Evolutionary conservation across 1,139 yeast species (phyloP), one percentile per base, ranked within the genome.

Genomic region (Debaryomycetaceae sp.): DNA sequence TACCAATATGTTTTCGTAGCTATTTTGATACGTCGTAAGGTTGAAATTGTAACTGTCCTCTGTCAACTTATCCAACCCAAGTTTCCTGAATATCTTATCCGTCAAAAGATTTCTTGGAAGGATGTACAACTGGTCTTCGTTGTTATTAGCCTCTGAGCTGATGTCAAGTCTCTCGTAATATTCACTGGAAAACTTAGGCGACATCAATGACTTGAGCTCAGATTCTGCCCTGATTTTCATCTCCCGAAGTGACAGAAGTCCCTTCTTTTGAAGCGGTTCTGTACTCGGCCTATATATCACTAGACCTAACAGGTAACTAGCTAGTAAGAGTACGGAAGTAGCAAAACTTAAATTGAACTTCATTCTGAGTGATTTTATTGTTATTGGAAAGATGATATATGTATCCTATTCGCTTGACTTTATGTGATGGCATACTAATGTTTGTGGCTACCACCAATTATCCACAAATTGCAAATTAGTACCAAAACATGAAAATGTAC

Each of bases 81-180:
- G 45, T 7, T 56, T 52, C 31, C 49, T 45, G 41, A 58, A 55
- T 29, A 55, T 52, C 5, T 55, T 55, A 1, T 52, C 40, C 29
- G 42, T 55, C 40, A 66, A 55, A 11, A 64, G 49, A 33, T 53
- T 56, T 31, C 54, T 51, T 0, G 69, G 68, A 22, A 66, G 45
- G 9, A 65, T 53, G 8, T 56, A 37, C 22, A 63, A 45, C 22
- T 54, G 55, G 13, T 52, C 51, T 8, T 41, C 42, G 20, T 34
- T n/a, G 9, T 6, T 9, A 34, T 23, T 36, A 23, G 9, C 11
- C 11, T 27, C 44, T 7, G 37, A 36, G 17, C 29, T 22, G 1
- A 8, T 22, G 8, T 39, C 37, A n/a, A 39, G 24, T 7, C 4
- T 24, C 13, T 11, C 13, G 37, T 5, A 33, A 11, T 22, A 11